phyloP scores from a whole-genome alignment of 176 grass and related monocot species.

The Triticum timopheevii region DNA sequence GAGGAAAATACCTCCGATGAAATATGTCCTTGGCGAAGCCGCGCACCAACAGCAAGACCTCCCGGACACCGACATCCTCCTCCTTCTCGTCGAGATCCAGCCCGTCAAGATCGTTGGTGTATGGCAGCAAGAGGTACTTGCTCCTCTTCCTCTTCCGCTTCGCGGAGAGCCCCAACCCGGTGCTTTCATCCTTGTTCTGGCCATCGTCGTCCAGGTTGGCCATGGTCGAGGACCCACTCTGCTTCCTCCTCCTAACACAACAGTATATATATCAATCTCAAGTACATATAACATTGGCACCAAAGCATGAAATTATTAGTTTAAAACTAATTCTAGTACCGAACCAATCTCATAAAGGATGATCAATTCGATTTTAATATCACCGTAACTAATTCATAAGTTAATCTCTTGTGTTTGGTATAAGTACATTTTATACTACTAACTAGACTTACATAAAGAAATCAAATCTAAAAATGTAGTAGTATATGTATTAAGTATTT shows the following conservation, averaged over 20 bases:
- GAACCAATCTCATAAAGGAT: too few species aligned
- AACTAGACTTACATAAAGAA: too few species aligned
- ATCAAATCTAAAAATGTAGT: too few species aligned
- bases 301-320: too few species aligned
- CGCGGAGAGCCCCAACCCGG: not conserved
- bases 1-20: conserved; percentile 13
- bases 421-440: too few species aligned
- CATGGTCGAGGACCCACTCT: not conserved
- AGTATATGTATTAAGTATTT: too few species aligned
- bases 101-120: conserved; percentile 30
- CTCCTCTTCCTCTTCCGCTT: conserved; percentile 77
- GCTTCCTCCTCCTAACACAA: not conserved
- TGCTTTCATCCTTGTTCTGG: not conserved
- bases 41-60: conserved; percentile 35
- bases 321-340: too few species aligned
- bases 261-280: not conserved
- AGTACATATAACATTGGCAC: not conserved
- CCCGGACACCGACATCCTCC: not conserved
- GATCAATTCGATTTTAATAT: too few species aligned
- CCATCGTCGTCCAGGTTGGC: not conserved
- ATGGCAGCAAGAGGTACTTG: conserved; percentile 79
- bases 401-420: too few species aligned
- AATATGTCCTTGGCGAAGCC: conserved; percentile 27
- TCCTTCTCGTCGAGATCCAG: not conserved
- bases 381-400: not conserved